Base-by-base conservation (phyloP, 2,329 filamentous ascomycete genomes). In the Pseudogymnoascus sp. region DNA sequence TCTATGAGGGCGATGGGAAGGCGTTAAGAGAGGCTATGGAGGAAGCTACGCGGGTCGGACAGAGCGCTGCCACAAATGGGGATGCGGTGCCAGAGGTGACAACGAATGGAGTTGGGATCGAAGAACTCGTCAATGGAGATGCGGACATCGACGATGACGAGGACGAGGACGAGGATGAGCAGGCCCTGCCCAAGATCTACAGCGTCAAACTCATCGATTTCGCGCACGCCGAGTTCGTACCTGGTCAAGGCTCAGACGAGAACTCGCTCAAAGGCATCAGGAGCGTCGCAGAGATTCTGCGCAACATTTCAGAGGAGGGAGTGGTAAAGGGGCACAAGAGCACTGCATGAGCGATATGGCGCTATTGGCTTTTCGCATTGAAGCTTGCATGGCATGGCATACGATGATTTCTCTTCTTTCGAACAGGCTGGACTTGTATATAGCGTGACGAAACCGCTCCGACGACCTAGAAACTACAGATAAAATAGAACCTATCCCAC, bases 191-290 rank as follows among this genome's bases (percentile, higher is more conserved):
- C 0, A 87, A 87, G 68, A 83, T 96, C 45, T 90, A 88, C 69
- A 82, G 85, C 10, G 80, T 97, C 59, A 94, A 93, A 72, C 80
- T 99, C 65, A 99, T 99, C 68, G 94, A 99, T 74, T 99, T 99
- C 80, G 94, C 94, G 1, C 94, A 99, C 74, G 94, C 94, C 9
- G 77, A 80, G 59, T 97, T 69, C 87, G 88, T 85, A 1, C 88
- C 90, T 0, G 90, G 91, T 1, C 76, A 88, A 69, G 93, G 93
- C 0, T 87, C 89, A 0, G 94, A 99, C 72, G 87, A 96, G 75
- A 97, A 97, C 71, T 78, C 83, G 12, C 78, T 97, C 33, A 78
- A 78, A 36, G 92, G 92, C 0, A 84, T 97, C 65, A 80, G 86
- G 71, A 93, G 82, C 71, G 77, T 93, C 37, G 79, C 83, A 60